Conservation (phyloP, 768 basidiomycete genomes). For the Asterophora lycoperdoides region DNA sequence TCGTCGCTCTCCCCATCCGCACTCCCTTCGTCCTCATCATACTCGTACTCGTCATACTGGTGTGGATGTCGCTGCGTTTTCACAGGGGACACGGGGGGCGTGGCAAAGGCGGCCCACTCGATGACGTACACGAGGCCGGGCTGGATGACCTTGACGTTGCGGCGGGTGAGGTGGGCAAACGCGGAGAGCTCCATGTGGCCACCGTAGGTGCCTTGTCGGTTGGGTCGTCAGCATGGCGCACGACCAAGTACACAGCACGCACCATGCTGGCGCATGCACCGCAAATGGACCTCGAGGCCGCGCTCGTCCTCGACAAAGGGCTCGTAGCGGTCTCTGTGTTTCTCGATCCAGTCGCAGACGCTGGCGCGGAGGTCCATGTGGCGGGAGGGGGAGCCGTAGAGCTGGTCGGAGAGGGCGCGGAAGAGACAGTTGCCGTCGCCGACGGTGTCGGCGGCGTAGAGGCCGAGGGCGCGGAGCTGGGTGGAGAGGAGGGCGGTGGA, state of each 20-base stretch:
- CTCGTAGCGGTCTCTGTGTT: conserved; percentile 67
- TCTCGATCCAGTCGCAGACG: conserved; percentile 79
- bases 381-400: conserved; percentile 67
- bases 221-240: no score
- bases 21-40: conserved; percentile 19
- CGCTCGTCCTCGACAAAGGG: conserved; percentile 85
- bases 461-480: conserved; percentile 73
- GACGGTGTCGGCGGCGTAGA: conserved; percentile 83
- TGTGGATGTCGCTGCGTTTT: conserved; percentile 11
- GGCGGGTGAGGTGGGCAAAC: conserved; percentile 74
- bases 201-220: conserved; percentile 90
- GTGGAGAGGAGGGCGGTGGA: conserved; percentile 45
- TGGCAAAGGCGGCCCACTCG: conserved; percentile 63
- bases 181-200: conserved; percentile 93
- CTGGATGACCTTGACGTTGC: conserved; percentile 89
- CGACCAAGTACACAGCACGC: conserved; percentile 19
- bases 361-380: conserved; percentile 68
- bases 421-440: conserved; percentile 96
- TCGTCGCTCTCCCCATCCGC: conserved; percentile 5
- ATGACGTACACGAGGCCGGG: conserved; percentile 90
- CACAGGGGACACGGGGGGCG: conserved; percentile 27
- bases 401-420: conserved; percentile 84
- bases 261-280: conserved; percentile 79
- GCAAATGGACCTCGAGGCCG: conserved; percentile 67
- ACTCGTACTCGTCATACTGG: conserved; percentile 7